phyloP scores from a whole-genome alignment of 176 grass and related monocot species.

The Carex cristatella region DNA sequence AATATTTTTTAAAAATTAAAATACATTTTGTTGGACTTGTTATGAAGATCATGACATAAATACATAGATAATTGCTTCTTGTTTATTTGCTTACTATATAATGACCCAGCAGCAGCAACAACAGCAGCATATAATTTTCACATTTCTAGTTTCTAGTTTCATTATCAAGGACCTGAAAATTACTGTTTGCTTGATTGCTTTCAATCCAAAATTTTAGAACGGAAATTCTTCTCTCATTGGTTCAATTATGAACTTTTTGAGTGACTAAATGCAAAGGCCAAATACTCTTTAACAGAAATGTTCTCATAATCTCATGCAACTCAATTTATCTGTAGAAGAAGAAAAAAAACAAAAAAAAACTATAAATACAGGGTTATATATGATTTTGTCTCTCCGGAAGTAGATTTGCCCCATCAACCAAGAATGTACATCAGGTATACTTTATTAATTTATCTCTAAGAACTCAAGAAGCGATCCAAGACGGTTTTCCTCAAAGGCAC shows the following conservation, averaged over 20 bases:
- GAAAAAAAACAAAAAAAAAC: background rate
- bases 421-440: slow-evolving; percentile 18
- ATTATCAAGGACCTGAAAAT: background rate
- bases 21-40: too few relatives aligned
- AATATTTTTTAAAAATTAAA: too few relatives aligned
- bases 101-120: background rate
- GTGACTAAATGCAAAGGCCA: background rate
- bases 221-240: background rate
- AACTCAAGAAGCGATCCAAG: slow-evolving; percentile 64
- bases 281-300: background rate
- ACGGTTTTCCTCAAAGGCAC: slow-evolving; percentile 54
- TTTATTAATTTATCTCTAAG: background rate
- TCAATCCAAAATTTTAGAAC: background rate
- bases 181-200: background rate
- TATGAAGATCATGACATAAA: too few relatives aligned
- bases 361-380: slow-evolving; percentile 20
- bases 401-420: slow-evolving; percentile 17
- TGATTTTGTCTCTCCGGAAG: background rate
- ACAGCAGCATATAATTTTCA: background rate
- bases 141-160: background rate
- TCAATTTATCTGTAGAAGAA: background rate
- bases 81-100: background rate
- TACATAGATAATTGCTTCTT: background rate
- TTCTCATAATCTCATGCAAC: background rate
- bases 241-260: background rate